Percentiles rank a stretch among this genome's conserved stretches.
Conservation (phyloP, 1,139 yeast genomes). For the Geotrichum armillariae region DNA sequence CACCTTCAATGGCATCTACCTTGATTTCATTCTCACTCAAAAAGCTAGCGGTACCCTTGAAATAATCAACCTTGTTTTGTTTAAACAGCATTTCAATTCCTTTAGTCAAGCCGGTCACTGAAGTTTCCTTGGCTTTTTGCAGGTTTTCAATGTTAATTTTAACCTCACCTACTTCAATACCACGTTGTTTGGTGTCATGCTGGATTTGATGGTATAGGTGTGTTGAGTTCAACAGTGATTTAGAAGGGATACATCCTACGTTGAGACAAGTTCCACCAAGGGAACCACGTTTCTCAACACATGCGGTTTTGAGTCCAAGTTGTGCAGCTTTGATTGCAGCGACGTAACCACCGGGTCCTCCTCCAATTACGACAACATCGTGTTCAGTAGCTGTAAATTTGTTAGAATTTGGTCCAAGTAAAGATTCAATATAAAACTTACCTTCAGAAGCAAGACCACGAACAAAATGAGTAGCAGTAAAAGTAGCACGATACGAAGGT, state of each 20-base stretch:
- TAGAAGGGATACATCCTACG: conserved; percentile 98
- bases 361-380: conserved; percentile 94
- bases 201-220: conserved; percentile 87
- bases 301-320: conserved; percentile 89
- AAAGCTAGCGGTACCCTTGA: conserved; percentile 91
- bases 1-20: conserved; percentile 86
- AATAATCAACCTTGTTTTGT: conserved; percentile 92
- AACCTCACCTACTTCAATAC: conserved; percentile 85
- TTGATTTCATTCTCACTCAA: conserved; percentile 74
- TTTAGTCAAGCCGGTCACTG: conserved; percentile 85
- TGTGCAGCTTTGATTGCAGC: conserved; percentile 99
- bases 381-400: conserved; percentile 50
- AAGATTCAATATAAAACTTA: conserved; percentile 23
- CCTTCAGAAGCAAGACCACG: conserved; percentile 33
- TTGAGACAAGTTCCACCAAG: conserved; percentile 98
- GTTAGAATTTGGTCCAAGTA: neutral
- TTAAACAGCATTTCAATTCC: conserved; percentile 95
- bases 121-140: conserved; percentile 89
- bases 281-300: conserved; percentile 93
- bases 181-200: conserved; percentile 83
- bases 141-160: conserved; percentile 72
- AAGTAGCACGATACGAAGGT: conserved; percentile 19
- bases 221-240: conserved; percentile 91
- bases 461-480: conserved; percentile 23
- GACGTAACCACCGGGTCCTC: conserved; percentile 98